Conservation (phyloP, 2,329 filamentous ascomycete genomes). For the Magnaporthiopsis poae region DNA sequence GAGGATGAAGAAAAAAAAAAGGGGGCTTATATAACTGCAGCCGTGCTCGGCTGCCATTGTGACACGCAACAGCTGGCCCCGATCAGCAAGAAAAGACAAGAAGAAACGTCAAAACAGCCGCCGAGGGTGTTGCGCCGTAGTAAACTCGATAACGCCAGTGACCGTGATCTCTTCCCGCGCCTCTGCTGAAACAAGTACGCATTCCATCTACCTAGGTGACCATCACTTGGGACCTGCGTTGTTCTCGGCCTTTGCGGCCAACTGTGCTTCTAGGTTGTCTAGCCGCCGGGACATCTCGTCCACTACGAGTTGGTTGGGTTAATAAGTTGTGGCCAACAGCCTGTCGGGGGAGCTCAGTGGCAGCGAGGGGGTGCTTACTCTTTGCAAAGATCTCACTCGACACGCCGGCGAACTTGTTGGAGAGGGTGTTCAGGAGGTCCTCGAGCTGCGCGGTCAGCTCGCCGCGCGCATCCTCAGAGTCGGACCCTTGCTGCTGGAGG, state of each 20-base stretch:
- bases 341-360: too few relatives aligned
- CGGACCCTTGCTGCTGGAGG: constrained; percentile 18
- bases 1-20: neutral
- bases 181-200: neutral
- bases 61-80: neutral
- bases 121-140: neutral
- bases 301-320: constrained; percentile 44
- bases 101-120: neutral
- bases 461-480: constrained; percentile 37
- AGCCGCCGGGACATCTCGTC: constrained; percentile 85
- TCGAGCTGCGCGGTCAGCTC: constrained; percentile 74
- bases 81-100: neutral
- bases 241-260: constrained; percentile 46
- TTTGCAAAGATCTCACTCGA: constrained; percentile 83
- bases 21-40: neutral
- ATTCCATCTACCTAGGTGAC: neutral
- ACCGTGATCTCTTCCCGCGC: neutral
- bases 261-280: constrained; percentile 69
- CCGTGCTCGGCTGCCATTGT: neutral
- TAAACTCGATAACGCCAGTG: neutral
- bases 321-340: neutral
- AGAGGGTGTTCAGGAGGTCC: constrained; percentile 73
- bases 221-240: neutral
- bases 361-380: constrained; percentile 41
- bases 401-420: constrained; percentile 74